Conservation (phyloP, 805 yeast genomes). For the Teunomyces stri region DNA sequence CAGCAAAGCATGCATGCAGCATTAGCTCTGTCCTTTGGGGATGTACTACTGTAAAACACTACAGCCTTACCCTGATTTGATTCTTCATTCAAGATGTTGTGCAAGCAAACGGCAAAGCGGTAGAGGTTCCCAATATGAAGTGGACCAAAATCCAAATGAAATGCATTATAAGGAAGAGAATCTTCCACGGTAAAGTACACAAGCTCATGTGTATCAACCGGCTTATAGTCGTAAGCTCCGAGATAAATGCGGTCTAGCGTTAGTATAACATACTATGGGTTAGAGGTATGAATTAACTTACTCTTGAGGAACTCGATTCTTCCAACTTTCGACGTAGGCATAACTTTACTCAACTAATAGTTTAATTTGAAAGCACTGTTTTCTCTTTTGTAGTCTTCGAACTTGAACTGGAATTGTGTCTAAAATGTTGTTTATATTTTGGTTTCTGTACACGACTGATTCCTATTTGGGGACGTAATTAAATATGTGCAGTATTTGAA, state of each 20-base stretch:
- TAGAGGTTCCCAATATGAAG: conserved; percentile 89
- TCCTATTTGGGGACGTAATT: background rate
- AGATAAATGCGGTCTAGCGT: conserved; percentile 66
- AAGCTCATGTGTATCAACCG: conserved; percentile 68
- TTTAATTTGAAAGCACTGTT: background rate
- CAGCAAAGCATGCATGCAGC: conserved; percentile 94
- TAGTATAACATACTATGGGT: background rate
- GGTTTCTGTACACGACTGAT: conserved; percentile 2
- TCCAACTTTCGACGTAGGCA: conserved; percentile 22
- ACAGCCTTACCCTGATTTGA: conserved; percentile 84
- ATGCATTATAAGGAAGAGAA: conserved; percentile 87
- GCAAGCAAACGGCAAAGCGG: conserved; percentile 91
- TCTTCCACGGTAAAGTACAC: conserved; percentile 93
- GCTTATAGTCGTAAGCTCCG: conserved; percentile 82
- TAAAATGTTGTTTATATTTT: conserved; percentile 5
- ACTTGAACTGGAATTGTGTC: background rate
- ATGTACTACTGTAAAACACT: conserved; percentile 82
- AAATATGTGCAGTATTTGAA: background rate
- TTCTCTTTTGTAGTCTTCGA: conserved; percentile 3
- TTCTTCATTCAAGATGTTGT: conserved; percentile 84
- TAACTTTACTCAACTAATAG: background rate
- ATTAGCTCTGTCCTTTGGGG: conserved; percentile 80
- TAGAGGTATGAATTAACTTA: conserved; percentile 21
- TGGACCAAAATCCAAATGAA: conserved; percentile 96
- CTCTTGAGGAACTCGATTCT: conserved; percentile 44